Base-by-base conservation (phyloP, 2,329 filamentous ascomycete genomes). In the Kalaharituber pfeilii region DNA sequence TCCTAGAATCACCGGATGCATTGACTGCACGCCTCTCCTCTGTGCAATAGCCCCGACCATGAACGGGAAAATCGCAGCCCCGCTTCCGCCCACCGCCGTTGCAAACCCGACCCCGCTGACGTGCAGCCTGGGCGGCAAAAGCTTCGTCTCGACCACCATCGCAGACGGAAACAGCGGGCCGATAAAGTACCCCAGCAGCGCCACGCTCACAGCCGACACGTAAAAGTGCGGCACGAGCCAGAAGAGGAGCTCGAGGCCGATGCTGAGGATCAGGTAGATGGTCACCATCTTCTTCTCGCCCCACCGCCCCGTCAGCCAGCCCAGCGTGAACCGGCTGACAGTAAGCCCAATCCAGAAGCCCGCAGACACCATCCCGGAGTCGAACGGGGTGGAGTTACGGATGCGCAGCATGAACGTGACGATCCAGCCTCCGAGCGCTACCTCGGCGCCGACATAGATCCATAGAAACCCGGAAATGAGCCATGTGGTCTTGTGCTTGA, bases 321-420 rank as follows among this genome's bases (percentile, higher is more conserved):
- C 84, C 15, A 93, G 68, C 0, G 80, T 66, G 2, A 91, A 70
- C 1, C 86, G 73, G 0, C 86, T 86, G 0, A 86, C 67, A 0
- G 85, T 88, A 59, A 93, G 73, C 0, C 86, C 86, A 44, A 86
- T 75, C 86, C 86, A 94, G 69, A 89, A 93, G 0, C 84, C 81
- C 0, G 84, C 89, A 0, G 80, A 81, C 0, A 78, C 62, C 69
- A 91, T 78, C 2, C 86, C 86, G 29, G 82, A 80, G 1, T 79
- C 74, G 63, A 91, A 89, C 0, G 78, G 71, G 24, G 72, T 74
- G 2, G 80, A 84, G 33, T 81, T 67, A 13, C 87, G 77, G 24
- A 87, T 80, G 20, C 76, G 72, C n/a, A 88, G 78, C 84, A 94
- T 93, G 66, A 94, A 93, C 0, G 81, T 81, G 50, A 86, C 81